Percentiles rank a stretch among this genome's conserved stretches.
Conservation (phyloP, 108 stramenopile species). For the Chaetoceros muelleri region DNA sequence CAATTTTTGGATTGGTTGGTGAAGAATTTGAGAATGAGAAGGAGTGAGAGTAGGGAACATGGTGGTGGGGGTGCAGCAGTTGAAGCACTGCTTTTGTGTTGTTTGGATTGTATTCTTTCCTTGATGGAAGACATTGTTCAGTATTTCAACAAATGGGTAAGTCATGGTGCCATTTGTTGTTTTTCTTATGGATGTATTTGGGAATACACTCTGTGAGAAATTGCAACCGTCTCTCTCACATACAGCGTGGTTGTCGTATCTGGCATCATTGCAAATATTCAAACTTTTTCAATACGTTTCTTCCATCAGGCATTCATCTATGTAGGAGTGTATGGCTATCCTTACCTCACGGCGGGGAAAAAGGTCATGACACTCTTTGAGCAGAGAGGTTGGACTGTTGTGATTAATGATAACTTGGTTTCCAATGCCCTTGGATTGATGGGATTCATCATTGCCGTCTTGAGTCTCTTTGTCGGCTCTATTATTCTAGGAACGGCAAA, state of each 20-base stretch:
- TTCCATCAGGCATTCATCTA: conserved; percentile 46
- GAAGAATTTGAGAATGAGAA: conserved; percentile 17
- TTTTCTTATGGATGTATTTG: neutral
- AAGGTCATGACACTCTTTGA: conserved; percentile 44
- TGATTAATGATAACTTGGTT: conserved; percentile 54
- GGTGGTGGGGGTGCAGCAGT: conserved; percentile 2
- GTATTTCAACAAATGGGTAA: conserved; percentile 60
- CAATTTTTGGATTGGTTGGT: conserved; percentile 38
- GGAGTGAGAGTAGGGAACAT: conserved; percentile 2
- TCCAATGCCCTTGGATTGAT: conserved; percentile 20
- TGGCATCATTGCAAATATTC: neutral
- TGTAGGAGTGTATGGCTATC: conserved; percentile 76
- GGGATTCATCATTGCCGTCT: conserved; percentile 36
- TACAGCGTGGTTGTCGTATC: neutral
- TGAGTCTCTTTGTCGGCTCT: conserved; percentile 31
- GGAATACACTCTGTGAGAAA: neutral
- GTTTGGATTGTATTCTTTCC: conserved; percentile 34
- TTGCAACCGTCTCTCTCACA: no score
- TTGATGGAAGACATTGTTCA: conserved; percentile 30
- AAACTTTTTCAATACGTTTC: neutral
- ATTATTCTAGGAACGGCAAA: no score
- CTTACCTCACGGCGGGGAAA: conserved; percentile 56
- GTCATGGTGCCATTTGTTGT: no score
- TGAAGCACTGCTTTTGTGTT: conserved; percentile 18
- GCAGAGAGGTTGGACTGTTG: conserved; percentile 45